Base-by-base conservation (phyloP, 805 yeast genomes). In the Cyberlindnera nakhonratchasimensis region DNA sequence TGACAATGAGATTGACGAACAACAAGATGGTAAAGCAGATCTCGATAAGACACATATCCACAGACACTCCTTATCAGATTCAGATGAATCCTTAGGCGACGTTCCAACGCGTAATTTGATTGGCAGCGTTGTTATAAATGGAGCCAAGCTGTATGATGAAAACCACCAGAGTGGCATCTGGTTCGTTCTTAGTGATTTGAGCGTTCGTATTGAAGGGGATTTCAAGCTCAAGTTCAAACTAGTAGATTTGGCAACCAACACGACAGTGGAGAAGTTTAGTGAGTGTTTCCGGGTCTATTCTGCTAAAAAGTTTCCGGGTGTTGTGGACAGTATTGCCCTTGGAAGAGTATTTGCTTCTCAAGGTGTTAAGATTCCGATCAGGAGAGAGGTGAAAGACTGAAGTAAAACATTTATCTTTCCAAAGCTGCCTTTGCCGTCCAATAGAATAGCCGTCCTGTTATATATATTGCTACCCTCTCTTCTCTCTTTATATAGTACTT, bases 221-320 rank as follows among this genome's bases (percentile, higher is more conserved):
- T 69, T 63, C 58, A 66, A 55, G 42, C 57, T 69, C 29, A 65
- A 62, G 50, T 59, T 66, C 34, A 54, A 60, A 8, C 61, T 69
- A 40, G 62, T 64, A 23, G 63, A 69, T 39, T 51, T 69, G 37
- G 48, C 43, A 34, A 40, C 46, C 1, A 45, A 46, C 32, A 21
- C 16, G 9, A 20, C 54, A 24, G 46, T 46, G 5, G 37, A 41
- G 21, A 40, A 39, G 20, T 69, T 62, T 45, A 64, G 68, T 12
- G 57, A 63, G 9, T 45, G 54, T 4, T 68, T 69, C 55, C 55
- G 52, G 29, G 72, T 68, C 4, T 70, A 61, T 45, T 63, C 69
- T 26, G 73, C 74, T 1, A 70, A 70, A 46, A 64, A 61, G 48
- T 70, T 69, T 46, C 74, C 74, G 2, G 74, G 74, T 6, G 74